Percentiles rank a stretch among this genome's conserved stretches.
These are phyloP conservation scores for Schwanniomyces occidentalis DNA, from an alignment of 805 yeast species.

Conservation along the genomic window DNA sequence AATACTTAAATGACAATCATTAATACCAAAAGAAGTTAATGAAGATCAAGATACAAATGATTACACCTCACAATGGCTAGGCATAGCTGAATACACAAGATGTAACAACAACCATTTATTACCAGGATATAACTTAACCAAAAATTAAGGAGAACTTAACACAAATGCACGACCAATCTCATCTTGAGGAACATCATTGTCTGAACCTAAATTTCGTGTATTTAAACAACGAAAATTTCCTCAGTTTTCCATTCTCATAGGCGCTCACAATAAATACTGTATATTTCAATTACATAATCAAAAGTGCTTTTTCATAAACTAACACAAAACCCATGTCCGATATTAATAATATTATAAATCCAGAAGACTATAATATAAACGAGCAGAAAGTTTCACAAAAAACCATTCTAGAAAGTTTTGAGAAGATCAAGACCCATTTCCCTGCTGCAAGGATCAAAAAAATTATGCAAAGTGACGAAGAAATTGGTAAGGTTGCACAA, in stretches of 20 bases:
- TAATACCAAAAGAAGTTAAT: too few species aligned
- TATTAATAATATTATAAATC: constrained; percentile 6
- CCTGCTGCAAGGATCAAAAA: constrained; percentile 94
- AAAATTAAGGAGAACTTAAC: too few species aligned
- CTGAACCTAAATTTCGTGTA: constrained; percentile 7
- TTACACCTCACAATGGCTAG: too few species aligned
- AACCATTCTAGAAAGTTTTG: constrained; percentile 37
- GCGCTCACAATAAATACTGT: neutral
- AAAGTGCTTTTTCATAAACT: neutral
- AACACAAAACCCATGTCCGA: constrained; percentile 5
- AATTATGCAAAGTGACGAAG: constrained; percentile 97
- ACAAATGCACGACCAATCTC: too few species aligned
- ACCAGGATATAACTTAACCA: too few species aligned
- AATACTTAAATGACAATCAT: too few species aligned
- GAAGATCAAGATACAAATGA: too few species aligned
- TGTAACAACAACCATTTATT: too few species aligned
- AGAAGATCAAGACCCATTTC: constrained; percentile 72
- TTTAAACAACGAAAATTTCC: constrained; percentile 11
- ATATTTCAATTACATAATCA: neutral
- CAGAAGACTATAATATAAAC: constrained; percentile 4
- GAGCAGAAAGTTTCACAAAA: constrained; percentile 27
- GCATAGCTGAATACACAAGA: too few species aligned
- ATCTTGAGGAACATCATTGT: too few species aligned
- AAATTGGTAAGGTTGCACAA: constrained; percentile 97
- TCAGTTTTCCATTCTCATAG: neutral